A percentile compares a stretch with the other conserved stretches of the same genome.
phyloP scores from a whole-genome alignment of 2,329 filamentous ascomycete genomes.

The Penicillium occitanis region DNA sequence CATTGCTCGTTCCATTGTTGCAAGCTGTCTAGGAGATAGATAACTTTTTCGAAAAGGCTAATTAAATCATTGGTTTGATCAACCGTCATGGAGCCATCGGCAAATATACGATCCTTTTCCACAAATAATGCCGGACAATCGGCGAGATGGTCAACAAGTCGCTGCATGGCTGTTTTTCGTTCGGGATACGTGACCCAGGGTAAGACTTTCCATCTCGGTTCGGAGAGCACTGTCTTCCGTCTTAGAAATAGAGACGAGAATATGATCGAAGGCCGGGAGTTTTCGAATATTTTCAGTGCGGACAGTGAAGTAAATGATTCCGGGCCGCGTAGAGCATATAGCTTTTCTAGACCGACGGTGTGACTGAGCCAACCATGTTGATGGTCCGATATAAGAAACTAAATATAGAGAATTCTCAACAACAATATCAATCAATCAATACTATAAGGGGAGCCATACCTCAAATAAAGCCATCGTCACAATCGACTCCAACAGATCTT shows the following conservation, averaged over 20 bases:
- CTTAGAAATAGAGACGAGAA: slow-evolving; percentile 7
- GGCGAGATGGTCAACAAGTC: slow-evolving; percentile 10
- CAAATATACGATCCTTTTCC: slow-evolving; percentile 7
- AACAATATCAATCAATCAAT: not conserved
- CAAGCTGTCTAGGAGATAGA: slow-evolving; percentile 1
- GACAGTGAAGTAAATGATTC: slow-evolving; percentile 7
- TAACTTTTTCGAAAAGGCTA: not conserved
- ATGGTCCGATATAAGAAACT: slow-evolving; percentile 18
- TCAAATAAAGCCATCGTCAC: slow-evolving; percentile 12
- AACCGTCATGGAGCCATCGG: not conserved
- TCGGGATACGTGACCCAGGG: slow-evolving; percentile 11
- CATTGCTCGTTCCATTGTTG: slow-evolving; percentile 15
- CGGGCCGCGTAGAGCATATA: slow-evolving; percentile 8
- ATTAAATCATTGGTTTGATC: not conserved
- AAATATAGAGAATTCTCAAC: not conserved
- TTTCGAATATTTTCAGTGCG: not conserved
- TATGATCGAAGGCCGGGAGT: slow-evolving; percentile 12
- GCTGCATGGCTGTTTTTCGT: slow-evolving; percentile 9
- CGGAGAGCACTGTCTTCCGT: slow-evolving; percentile 1
- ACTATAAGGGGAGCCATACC: not conserved
- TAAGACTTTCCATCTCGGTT: slow-evolving; percentile 9
- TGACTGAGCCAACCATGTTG: slow-evolving; percentile 19
- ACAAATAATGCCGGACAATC: slow-evolving; percentile 14
- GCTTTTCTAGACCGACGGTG: slow-evolving; percentile 7
- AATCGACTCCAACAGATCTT: slow-evolving; percentile 12